phyloP scores from a whole-genome alignment of 2,329 filamentous ascomycete species.

The Volutella citrinella region DNA sequence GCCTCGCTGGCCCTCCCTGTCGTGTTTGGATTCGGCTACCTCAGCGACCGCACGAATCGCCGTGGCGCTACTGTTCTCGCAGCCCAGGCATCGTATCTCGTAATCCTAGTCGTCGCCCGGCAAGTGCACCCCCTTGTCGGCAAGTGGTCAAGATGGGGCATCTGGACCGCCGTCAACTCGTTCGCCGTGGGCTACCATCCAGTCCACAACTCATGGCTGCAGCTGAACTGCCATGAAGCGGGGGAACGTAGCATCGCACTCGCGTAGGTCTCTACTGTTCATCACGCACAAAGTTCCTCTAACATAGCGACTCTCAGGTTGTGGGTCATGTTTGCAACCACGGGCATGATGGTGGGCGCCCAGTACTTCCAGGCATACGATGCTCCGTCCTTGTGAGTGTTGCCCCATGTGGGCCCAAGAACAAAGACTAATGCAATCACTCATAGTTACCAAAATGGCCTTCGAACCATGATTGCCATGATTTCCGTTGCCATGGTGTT shows the following conservation, averaged over 20 bases:
- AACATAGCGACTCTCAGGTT: slow-evolving; percentile 21
- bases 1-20: slow-evolving; percentile 43
- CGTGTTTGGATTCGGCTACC: slow-evolving; percentile 45
- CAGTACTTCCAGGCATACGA: slow-evolving; percentile 46
- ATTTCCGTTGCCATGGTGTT: slow-evolving; percentile 38
- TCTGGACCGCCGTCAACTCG: slow-evolving; percentile 50
- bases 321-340: slow-evolving; percentile 51
- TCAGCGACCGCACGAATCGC: slow-evolving; percentile 44
- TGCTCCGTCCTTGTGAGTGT: slow-evolving; percentile 36
- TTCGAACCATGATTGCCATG: slow-evolving; percentile 45
- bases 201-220: slow-evolving; percentile 50
- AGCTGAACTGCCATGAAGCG: slow-evolving; percentile 45
- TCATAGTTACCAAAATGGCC: slow-evolving; percentile 39
- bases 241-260: slow-evolving; percentile 35
- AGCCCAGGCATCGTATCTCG: slow-evolving; percentile 43
- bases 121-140: slow-evolving; percentile 40
- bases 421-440: background rate
- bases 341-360: slow-evolving; percentile 48
- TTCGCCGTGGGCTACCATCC: slow-evolving; percentile 53
- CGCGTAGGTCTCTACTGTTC: slow-evolving; percentile 32
- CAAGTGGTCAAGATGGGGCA: slow-evolving; percentile 46
- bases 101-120: slow-evolving; percentile 39
- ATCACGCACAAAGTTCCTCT: background rate
- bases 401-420: no score
- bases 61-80: slow-evolving; percentile 42